Conservation (phyloP, 2,329 filamentous ascomycete genomes). For the Colletotrichum sp. region DNA sequence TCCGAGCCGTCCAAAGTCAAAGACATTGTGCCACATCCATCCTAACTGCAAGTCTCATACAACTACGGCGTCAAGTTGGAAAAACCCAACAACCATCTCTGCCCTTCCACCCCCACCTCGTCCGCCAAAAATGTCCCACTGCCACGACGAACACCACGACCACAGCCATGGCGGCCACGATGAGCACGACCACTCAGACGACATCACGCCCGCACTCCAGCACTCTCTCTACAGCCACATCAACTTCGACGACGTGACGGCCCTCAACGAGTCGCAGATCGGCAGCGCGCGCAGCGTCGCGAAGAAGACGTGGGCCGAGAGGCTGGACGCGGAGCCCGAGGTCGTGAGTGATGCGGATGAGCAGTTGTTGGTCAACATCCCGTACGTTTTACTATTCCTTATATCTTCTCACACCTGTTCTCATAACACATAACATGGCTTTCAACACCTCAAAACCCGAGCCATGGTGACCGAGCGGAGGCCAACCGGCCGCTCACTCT, state of each 20-base stretch:
- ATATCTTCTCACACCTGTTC: not conserved
- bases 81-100: not conserved
- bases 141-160: conserved; percentile 55
- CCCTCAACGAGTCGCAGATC: conserved; percentile 78
- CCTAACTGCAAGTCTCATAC: not conserved
- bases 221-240: conserved; percentile 91
- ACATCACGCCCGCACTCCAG: conserved; percentile 90
- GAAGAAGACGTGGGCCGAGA: conserved; percentile 90
- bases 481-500: not conserved
- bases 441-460: rapidly evolving
- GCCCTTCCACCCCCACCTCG: not conserved
- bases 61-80: not conserved
- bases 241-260: conserved; percentile 83
- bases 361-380: conserved; percentile 90
- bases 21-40: not conserved
- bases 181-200: conserved; percentile 87
- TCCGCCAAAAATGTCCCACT: conserved; percentile 44
- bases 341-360: conserved; percentile 88
- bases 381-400: conserved; percentile 59
- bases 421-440: not conserved
- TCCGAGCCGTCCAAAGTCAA: not conserved
- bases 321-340: conserved; percentile 74
- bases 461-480: rapidly evolving
- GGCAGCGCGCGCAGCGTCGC: conserved; percentile 77
- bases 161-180: conserved; percentile 59